Conservation (phyloP, 371 early-diverging fungal genomes). For the Dichotomocladium elegans region DNA sequence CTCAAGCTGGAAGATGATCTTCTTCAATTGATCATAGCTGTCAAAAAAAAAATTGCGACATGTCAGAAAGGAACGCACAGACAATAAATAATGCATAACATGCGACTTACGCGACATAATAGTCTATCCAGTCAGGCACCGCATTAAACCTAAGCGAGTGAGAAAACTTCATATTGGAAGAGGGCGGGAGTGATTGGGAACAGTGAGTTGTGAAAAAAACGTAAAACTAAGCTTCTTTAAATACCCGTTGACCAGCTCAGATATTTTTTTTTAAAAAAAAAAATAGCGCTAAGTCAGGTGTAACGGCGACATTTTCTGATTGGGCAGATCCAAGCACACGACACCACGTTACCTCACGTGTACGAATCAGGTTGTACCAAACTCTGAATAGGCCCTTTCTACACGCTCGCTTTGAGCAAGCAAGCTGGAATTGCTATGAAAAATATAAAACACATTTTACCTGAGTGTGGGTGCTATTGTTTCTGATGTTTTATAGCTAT, state of each 20-base stretch:
- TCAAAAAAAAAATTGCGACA: slow-evolving; percentile 9
- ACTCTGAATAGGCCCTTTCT: neutral
- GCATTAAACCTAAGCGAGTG: slow-evolving; percentile 86
- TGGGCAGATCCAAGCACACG: slow-evolving; percentile 5
- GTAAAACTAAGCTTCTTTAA: neutral
- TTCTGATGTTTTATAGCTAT: neutral
- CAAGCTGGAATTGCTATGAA: slow-evolving; percentile 1
- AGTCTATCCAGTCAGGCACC: slow-evolving; percentile 87
- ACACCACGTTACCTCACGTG: slow-evolving; percentile 11
- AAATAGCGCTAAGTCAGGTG: slow-evolving; percentile 4
- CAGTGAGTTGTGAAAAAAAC: too few relatives aligned
- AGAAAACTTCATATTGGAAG: slow-evolving; percentile 81
- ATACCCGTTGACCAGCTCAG: neutral
- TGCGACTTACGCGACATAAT: slow-evolving; percentile 64
- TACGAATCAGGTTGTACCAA: too few relatives aligned
- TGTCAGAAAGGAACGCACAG: neutral
- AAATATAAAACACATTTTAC: neutral
- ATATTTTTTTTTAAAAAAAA: neutral
- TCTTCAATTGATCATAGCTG: slow-evolving; percentile 86
- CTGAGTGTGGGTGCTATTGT: neutral
- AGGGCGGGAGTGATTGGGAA: neutral
- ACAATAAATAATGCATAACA: neutral
- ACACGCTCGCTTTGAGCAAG: too few relatives aligned
- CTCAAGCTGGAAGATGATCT: slow-evolving; percentile 84
- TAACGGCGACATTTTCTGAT: neutral